These are phyloP conservation scores for Polytrichum commune DNA, from an alignment of 225 moss, liverwort and hornwort species.

Conservation along the genomic window DNA sequence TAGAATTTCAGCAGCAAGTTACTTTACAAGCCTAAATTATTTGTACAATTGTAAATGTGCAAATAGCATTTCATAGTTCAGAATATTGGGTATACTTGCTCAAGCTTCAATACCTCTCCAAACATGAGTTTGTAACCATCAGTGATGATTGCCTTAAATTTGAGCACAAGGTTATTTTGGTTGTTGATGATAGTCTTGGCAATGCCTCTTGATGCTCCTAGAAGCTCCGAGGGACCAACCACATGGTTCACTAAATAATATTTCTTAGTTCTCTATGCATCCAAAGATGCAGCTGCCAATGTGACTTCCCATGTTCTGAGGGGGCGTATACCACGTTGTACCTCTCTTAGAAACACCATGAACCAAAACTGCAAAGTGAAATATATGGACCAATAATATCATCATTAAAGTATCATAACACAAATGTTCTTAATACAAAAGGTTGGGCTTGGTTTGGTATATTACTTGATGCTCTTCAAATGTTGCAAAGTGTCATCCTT, in stretches of 20 bases:
- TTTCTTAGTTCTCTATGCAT: slow-evolving; percentile 76
- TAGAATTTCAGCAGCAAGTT: no score
- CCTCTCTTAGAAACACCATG: slow-evolving; percentile 92
- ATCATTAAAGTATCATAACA: no score
- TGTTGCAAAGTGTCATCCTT: no score
- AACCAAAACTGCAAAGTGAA: slow-evolving; percentile 65
- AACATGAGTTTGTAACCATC: slow-evolving; percentile 75
- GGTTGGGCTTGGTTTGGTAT: no score
- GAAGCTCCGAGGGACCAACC: slow-evolving; percentile 64
- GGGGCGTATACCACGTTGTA: slow-evolving; percentile 66
- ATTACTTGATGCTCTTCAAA: no score
- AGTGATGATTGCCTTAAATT: slow-evolving; percentile 74
- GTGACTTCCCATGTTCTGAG: slow-evolving; percentile 76
- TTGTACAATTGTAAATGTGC: no score
- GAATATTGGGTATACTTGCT: slow-evolving; percentile 46
- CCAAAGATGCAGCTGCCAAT: slow-evolving; percentile 66
- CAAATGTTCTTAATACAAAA: no score
- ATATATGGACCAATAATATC: no score
- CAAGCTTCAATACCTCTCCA: slow-evolving; percentile 71
- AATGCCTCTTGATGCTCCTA: slow-evolving; percentile 55
- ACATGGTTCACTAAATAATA: slow-evolving; percentile 92
- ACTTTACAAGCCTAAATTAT: no score
- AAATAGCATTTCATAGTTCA: neutral
- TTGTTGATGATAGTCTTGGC: slow-evolving; percentile 78
- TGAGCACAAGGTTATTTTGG: slow-evolving; percentile 42